Evolutionary conservation across 305 asterid genomes (phyloP), one percentile per base, ranked within the genome.

Genomic region (Fraxinus ornus): DNA sequence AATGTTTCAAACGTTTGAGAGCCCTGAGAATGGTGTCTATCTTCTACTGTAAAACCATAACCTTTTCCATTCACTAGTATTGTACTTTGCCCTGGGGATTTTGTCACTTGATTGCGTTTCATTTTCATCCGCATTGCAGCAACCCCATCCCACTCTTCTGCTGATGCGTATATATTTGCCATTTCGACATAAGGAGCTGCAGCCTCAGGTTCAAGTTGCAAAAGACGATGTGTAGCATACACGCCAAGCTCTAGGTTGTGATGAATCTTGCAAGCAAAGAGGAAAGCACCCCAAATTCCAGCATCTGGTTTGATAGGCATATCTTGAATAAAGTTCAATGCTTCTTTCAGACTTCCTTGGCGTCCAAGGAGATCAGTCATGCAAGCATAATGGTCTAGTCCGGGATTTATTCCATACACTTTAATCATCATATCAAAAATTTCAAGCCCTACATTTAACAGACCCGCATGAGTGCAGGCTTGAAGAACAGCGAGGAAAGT

Each of bases 121-220:
- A 91, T 91, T 81, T 82, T 85, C 87, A 70, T 62, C 24, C 92
- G 86, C 85, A 87, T 80, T 1, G 84, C 86, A 41, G 95, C 89
- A 78, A 90, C 89, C 76, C 86, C 87, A 13, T 84, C 78, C 94
- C 95, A 93, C 60, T 89, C 91, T 13, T 88, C 87, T 5, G 80
- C 88, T 1, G 79, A 88, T 72, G 97, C 95, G 79, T 93, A 93
- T 36, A 91, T 79, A 78, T 90, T 93, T 47, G 95, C 92, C 93
- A 93, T 88, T 77, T 90, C 95, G 1, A 91, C 95, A 6, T 89
- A 93, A 12, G 97, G 92, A 39, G 97, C 93, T 1, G 97, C 92
- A 77, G 88, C 86, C 17, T 68, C 76, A 5, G 95, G 92, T 44
- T 91, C 93, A 5, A 89, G 86, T 66, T 83, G 81, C 72, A 91